Base-by-base conservation (phyloP, 805 yeast genomes). In the Yamadazyma endophytica region DNA sequence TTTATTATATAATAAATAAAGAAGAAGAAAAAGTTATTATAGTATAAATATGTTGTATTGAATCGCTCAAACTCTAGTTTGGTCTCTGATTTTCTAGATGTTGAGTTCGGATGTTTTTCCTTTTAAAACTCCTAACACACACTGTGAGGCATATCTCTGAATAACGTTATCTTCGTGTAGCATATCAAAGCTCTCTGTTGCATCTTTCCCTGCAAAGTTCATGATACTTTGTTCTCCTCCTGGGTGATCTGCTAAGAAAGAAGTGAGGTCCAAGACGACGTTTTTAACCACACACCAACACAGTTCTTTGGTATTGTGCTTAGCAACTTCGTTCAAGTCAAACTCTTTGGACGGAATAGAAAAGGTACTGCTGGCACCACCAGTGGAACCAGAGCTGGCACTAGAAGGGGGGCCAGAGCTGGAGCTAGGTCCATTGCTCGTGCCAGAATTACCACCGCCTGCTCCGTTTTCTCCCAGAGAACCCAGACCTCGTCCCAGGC, bases 191-290 rank as follows among this genome's bases (percentile, higher is more conserved):
- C 68, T 65, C 34, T 67, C 73, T 2, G 73, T 68, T 4, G 75
- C 74, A 40, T 67, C 74, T 39, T 56, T 62, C 1, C 75, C 73
- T 9, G 69, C 70, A 42, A 62, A 67, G 36, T 64, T 61, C 11
- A 62, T 29, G 36, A 77, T 73, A 9, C 79, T 68, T 30, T 75
- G 74, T 12, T 57, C 70, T 6, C 85, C 85, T 17, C 85, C 85
- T 5, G 85, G 85, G 42, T 68, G 77, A 39, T 62, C 56, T 11
- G 47, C 39, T 36, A 71, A 49, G 40, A 74, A 73, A 9, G 58
- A 40, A 0, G 77, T 65, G 27, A 63, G 58, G 44, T 74, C 71
- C 35, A 74, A 43, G 4, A 74, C 77, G 2, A 70, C 73, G 39
- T 71, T 67, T 44, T 74, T 73, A 21, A 74, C 66, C 12, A 73